These are phyloP conservation scores for Annulohypoxylon maeteangense DNA, from an alignment of 495 filamentous ascomycete genomes.

Conservation along the genomic window DNA sequence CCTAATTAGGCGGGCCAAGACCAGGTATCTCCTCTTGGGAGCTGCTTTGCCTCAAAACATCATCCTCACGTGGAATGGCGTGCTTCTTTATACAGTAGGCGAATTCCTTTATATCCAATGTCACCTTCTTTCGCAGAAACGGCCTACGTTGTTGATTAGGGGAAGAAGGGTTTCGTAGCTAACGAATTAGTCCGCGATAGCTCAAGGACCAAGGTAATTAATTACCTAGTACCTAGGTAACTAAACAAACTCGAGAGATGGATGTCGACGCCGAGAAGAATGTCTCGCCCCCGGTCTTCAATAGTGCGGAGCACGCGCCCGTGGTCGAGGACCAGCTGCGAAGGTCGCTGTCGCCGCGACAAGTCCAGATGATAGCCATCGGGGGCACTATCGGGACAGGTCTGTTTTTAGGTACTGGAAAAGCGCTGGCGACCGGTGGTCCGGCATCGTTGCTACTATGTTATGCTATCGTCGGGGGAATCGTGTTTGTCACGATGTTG, in stretches of 20 bases:
- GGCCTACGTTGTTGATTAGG: constrained; percentile 4
- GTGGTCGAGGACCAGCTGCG: constrained; percentile 33
- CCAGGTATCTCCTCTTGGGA: neutral
- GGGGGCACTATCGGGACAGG: constrained; percentile 76
- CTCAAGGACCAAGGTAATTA: neutral
- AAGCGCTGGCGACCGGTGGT: constrained; percentile 64
- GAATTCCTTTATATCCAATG: constrained; percentile 19
- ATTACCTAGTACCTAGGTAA: neutral
- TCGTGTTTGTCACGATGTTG: constrained; percentile 63
- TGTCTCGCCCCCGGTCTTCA: neutral
- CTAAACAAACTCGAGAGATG: constrained; percentile 12
- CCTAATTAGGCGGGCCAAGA: constrained; percentile 32
- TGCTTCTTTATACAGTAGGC: constrained; percentile 33
- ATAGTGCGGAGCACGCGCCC: constrained; percentile 16
- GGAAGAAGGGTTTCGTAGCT: constrained; percentile 1
- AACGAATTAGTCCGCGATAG: neutral
- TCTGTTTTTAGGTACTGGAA: constrained; percentile 72
- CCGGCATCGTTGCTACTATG: constrained; percentile 71
- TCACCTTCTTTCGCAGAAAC: neutral
- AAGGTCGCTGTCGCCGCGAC: constrained; percentile 55
- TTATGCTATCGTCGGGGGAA: constrained; percentile 69
- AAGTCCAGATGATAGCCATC: constrained; percentile 70
- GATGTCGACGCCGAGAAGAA: constrained; percentile 42
- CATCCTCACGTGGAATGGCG: constrained; percentile 40
- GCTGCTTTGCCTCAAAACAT: constrained; percentile 13